Evolutionary conservation across 345 rosid species (phyloP).

Genomic region (Salix exigua): DNA sequence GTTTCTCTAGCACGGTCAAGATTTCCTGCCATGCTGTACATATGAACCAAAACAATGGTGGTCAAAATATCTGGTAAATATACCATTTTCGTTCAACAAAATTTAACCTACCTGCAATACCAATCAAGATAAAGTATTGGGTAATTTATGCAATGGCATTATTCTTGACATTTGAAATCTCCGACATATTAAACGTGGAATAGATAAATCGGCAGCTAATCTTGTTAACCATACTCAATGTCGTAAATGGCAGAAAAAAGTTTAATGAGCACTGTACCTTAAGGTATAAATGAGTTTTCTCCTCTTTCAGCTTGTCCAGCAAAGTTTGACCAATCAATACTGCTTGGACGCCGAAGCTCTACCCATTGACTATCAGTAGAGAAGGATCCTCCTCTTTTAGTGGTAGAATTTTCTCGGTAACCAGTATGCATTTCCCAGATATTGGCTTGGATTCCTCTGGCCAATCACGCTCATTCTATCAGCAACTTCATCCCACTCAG

Average conservation of each 20-base stretch:
- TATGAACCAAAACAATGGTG: conserved; percentile 47
- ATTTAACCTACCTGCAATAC: conserved; percentile 63
- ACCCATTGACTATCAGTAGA: conserved; percentile 62
- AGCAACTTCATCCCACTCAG: conserved; percentile 70
- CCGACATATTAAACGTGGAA: neutral
- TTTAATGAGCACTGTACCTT: conserved; percentile 46
- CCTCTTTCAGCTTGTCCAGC: conserved; percentile 57
- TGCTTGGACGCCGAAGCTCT: conserved; percentile 69
- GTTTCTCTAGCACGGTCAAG: conserved; percentile 62
- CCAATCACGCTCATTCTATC: conserved; percentile 56
- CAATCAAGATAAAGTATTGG: conserved; percentile 9
- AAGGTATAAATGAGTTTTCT: conserved; percentile 37
- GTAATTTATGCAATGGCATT: neutral
- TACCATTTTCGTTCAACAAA: conserved; percentile 55
- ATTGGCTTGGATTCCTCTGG: conserved; percentile 70
- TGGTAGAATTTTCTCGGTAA: conserved; percentile 63
- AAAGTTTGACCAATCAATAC: conserved; percentile 77
- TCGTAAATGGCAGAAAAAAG: neutral
- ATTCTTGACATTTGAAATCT: neutral
- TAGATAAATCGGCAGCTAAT: neutral
- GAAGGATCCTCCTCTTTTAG: conserved; percentile 61
- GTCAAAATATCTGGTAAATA: conserved; percentile 59
- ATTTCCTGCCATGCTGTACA: conserved; percentile 73
- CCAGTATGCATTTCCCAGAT: conserved; percentile 64
- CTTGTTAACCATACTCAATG: neutral